These are phyloP conservation scores for Elsinoe batatas DNA, from an alignment of 2,329 filamentous ascomycete species.

Conservation along the genomic window DNA sequence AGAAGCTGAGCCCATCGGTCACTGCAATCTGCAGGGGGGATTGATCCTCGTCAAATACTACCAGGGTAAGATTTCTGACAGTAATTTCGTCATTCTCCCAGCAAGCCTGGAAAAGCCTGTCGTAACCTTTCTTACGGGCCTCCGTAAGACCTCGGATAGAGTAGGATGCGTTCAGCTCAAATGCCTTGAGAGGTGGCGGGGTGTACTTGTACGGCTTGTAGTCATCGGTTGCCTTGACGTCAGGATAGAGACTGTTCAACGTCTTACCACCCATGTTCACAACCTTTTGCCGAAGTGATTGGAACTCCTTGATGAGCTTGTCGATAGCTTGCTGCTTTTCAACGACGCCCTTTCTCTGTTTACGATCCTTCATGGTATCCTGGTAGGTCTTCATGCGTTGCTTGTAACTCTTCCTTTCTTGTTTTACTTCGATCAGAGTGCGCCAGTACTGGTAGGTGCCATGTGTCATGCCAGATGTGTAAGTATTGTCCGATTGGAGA, in stretches of 20 bases:
- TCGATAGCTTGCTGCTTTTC: conserved; percentile 50
- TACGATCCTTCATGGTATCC: conserved; percentile 16
- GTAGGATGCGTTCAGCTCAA: not conserved
- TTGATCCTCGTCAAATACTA: conserved; percentile 47
- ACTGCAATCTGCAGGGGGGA: conserved; percentile 56
- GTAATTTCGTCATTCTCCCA: conserved; percentile 59
- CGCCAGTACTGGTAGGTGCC: conserved; percentile 54
- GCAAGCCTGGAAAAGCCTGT: conserved; percentile 61
- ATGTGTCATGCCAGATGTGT: conserved; percentile 40
- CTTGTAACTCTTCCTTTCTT: conserved; percentile 31
- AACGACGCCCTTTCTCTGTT: conserved; percentile 25
- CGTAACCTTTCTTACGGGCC: conserved; percentile 42
- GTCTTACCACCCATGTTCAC: conserved; percentile 53
- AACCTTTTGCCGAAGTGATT: conserved; percentile 46
- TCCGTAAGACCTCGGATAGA: not conserved
- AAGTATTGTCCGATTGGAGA: conserved; percentile 37
- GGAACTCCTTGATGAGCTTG: conserved; percentile 42
- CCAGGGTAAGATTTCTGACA: conserved; percentile 55
- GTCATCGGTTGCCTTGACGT: conserved; percentile 25
- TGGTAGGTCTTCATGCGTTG: conserved; percentile 27
- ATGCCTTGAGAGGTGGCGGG: conserved; percentile 13
- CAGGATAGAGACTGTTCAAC: conserved; percentile 55
- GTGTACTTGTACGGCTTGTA: conserved; percentile 12
- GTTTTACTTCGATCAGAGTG: conserved; percentile 33
- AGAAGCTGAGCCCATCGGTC: conserved; percentile 41